These are phyloP conservation scores for Solanum neorickii DNA, from an alignment of 257 asterid genomes.

Conservation along the genomic window DNA sequence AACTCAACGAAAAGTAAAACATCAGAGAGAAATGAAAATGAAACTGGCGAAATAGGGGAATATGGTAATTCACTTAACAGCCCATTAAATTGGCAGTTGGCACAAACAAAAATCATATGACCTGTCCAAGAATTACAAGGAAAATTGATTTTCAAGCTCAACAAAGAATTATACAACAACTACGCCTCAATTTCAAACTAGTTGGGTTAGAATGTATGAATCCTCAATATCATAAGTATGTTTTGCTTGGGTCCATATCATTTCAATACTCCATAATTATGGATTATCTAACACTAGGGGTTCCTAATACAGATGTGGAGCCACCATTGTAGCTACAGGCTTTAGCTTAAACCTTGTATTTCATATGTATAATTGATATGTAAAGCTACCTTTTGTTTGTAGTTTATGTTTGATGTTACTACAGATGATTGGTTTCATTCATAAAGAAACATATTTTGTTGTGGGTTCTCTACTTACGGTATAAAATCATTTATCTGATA, in stretches of 20 bases:
- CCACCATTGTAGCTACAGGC: background rate
- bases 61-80: background rate
- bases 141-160: background rate
- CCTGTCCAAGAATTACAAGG: background rate
- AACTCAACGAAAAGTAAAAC: background rate
- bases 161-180: background rate
- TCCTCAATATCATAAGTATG: background rate
- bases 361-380: background rate
- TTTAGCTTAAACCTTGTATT: background rate
- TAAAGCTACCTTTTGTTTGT: background rate
- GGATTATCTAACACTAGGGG: background rate
- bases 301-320: background rate
- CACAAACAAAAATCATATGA: background rate
- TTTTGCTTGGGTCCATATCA: background rate
- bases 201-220: background rate
- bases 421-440: background rate
- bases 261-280: background rate
- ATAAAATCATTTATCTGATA: background rate
- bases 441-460: background rate
- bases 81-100: background rate
- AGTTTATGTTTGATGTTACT: background rate
- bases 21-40: background rate
- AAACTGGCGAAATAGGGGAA: background rate
- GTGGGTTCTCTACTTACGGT: background rate
- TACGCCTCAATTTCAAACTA: background rate